These are phyloP conservation scores for Aspergillus sp. DNA, from an alignment of 2,329 filamentous ascomycete genomes.

Conservation along the genomic window DNA sequence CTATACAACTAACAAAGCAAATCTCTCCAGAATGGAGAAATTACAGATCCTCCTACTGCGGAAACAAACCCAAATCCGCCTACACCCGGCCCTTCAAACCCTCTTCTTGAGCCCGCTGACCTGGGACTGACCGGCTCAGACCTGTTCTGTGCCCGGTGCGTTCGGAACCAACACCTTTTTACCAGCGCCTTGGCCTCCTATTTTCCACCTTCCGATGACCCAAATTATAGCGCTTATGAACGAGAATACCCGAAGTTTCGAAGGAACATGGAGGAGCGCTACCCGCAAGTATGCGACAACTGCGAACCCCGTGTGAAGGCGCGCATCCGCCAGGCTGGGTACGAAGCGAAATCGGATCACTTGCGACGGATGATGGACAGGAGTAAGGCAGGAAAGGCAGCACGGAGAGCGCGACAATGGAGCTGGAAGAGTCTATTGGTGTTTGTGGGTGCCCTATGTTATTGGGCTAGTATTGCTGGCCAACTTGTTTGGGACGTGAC, in stretches of 20 bases:
- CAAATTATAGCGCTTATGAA: constrained; percentile 68
- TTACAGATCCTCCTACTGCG: constrained; percentile 77
- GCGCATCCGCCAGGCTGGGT: constrained; percentile 69
- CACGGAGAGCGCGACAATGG: constrained; percentile 33
- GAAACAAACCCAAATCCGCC: constrained; percentile 48
- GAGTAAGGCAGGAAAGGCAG: constrained; percentile 42
- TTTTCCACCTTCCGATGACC: constrained; percentile 64
- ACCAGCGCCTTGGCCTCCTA: constrained; percentile 77
- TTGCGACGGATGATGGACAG: constrained; percentile 72
- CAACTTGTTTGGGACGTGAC: constrained; percentile 46
- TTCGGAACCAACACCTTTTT: constrained; percentile 85
- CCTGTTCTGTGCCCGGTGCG: constrained; percentile 72
- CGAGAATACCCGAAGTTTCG: constrained; percentile 69
- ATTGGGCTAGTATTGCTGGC: constrained; percentile 44
- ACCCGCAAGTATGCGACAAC: constrained; percentile 81
- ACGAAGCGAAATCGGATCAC: constrained; percentile 81
- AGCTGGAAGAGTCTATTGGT: constrained; percentile 48
- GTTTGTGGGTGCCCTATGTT: constrained; percentile 42
- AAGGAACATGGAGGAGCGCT: constrained; percentile 72
- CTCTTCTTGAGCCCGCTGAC: constrained; percentile 44
- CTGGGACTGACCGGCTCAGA: constrained; percentile 33
- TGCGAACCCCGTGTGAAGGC: constrained; percentile 75
- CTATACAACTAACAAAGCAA: constrained; percentile 22
- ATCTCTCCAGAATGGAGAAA: constrained; percentile 70
- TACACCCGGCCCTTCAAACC: constrained; percentile 40